phyloP scores from a whole-genome alignment of 176 grass and related monocot species.

The Calamus simplicifolius region DNA sequence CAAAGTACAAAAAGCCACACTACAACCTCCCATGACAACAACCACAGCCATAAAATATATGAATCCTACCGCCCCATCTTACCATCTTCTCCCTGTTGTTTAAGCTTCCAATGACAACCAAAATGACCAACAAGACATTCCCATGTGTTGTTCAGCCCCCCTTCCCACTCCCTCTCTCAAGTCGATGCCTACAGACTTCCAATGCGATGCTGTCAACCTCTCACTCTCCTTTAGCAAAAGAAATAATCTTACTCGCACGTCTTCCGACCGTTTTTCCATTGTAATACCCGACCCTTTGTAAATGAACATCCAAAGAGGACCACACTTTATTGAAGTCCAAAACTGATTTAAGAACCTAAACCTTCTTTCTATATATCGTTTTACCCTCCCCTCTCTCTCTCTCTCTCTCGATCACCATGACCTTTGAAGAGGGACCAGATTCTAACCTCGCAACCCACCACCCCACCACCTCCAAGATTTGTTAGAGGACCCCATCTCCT shows the following conservation, averaged over 20 bases:
- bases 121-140: neutral
- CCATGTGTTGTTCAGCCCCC: too few relatives aligned
- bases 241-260: too few relatives aligned
- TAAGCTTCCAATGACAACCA: neutral
- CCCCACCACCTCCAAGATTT: constrained; percentile 10
- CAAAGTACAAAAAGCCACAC: constrained; percentile 8
- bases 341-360: neutral
- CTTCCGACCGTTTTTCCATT: too few relatives aligned
- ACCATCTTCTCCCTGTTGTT: constrained; percentile 1
- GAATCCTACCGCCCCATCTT: constrained; percentile 4
- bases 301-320: too few relatives aligned
- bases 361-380: neutral
- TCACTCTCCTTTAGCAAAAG: too few relatives aligned
- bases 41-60: constrained; percentile 7
- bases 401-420: constrained; percentile 5
- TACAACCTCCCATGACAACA: constrained; percentile 11
- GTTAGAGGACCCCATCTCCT: constrained; percentile 17
- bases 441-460: neutral
- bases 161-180: too few relatives aligned
- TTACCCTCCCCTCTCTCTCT: too few relatives aligned
- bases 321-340: neutral
- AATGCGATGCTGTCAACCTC: too few relatives aligned
- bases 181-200: too few relatives aligned
- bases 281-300: too few relatives aligned
- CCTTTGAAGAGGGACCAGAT: constrained; percentile 7